Evolutionary conservation across 2,329 filamentous ascomycete genomes (phyloP), one percentile per base, ranked within the genome.

Genomic region (Juglanconis sp.): DNA sequence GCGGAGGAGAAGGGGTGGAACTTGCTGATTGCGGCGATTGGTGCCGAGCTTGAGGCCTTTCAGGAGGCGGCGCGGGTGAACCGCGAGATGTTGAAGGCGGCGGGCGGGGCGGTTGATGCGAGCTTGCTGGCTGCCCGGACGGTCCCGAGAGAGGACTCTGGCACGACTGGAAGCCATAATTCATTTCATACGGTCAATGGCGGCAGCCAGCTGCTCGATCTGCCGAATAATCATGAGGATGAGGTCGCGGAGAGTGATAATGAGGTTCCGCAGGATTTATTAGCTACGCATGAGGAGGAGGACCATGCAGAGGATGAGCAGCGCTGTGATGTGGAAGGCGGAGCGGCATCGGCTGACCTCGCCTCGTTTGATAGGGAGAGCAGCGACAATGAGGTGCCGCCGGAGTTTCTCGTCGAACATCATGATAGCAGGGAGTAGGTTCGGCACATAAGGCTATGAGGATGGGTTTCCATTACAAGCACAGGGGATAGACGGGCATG

Each of bases 11-110:
- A 83, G 59, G 80, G 81, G 15, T 94, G 90, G 90, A 92, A 88
- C 59, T 74, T 93, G 15, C 77, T 94, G 17, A 86, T 92, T 4
- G 90, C 85, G 55, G 89, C 89, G 10, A 86, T 94, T 38, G 88
- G 89, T 0, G 90, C 90, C 0, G 90, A 74, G 59, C 65, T 75
- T 4, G 69, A 70, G 48, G 71, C 71, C 0, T 73, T 76, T 30
- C 66, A 62, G 15, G 71, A 74, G 44, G 74, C 72, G 0, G 67
- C 69, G 34, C 30, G 46, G 17, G 67, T 74, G 63, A 65, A 74
- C 1, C 66, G 65, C 0, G 67, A 71, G 5, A 69, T 70, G 3
- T 58, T 76, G 15, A 69, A 67, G 4, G 66, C 65, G 1, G 67
- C 71, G 1, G 72, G 75, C 0, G 66, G 71, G 36, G 68, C 68